Conservation (phyloP, 352 stramenopile species). For the Phytophthora foliorum region DNA sequence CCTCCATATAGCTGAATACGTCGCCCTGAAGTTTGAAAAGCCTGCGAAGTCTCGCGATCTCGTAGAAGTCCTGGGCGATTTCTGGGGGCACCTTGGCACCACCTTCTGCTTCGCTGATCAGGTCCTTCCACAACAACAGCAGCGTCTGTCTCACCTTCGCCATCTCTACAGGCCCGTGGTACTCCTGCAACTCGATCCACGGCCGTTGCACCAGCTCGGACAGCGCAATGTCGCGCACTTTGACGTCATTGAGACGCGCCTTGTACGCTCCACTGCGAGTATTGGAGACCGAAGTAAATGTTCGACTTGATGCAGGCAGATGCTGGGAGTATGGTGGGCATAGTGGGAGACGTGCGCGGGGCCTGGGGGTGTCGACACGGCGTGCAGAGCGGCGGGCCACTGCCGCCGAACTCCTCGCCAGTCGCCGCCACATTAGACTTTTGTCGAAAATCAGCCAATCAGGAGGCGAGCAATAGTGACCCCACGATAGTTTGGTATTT, state of each 20-base stretch:
- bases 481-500: background rate
- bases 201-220: constrained; percentile 40
- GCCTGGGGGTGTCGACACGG: constrained; percentile 1
- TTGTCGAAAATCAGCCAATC: constrained; percentile 23
- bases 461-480: background rate
- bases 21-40: constrained; percentile 42
- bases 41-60: constrained; percentile 33
- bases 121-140: constrained; percentile 35
- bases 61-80: constrained; percentile 48
- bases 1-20: constrained; percentile 55
- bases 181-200: constrained; percentile 37
- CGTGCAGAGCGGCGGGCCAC: constrained; percentile 1
- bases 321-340: background rate
- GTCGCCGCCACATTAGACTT: constrained; percentile 29
- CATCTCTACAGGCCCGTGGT: constrained; percentile 35
- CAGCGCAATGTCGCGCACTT: constrained; percentile 39
- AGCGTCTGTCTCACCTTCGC: constrained; percentile 38
- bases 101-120: constrained; percentile 16
- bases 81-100: constrained; percentile 19
- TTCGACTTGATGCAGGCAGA: background rate
- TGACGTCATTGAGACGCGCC: constrained; percentile 16
- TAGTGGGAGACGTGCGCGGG: background rate
- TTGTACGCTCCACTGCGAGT: constrained; percentile 8
- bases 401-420: constrained; percentile 13
- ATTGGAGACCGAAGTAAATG: constrained; percentile 15